Conservation (phyloP, 1,284 basidiomycete genomes). For the Ceratobasidium sp. region DNA sequence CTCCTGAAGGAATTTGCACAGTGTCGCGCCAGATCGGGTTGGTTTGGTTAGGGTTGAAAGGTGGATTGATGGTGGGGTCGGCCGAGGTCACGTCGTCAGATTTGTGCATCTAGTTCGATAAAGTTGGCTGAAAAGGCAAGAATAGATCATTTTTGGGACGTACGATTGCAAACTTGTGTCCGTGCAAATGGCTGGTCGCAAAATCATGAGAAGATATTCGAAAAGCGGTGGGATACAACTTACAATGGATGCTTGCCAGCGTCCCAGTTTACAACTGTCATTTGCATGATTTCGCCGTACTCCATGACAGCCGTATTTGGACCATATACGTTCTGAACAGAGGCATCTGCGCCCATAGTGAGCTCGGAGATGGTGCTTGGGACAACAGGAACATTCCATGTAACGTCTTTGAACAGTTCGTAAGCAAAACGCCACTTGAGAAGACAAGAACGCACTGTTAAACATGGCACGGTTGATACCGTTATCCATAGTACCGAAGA, state of each 20-base stretch:
- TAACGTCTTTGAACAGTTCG: slow-evolving; percentile 49
- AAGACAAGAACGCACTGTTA: slow-evolving; percentile 56
- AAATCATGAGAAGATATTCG: neutral
- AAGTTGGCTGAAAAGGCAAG: slow-evolving; percentile 2
- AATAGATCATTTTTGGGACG: neutral
- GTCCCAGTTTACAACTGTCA: slow-evolving; percentile 85
- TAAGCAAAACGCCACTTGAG: neutral
- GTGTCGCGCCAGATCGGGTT: slow-evolving; percentile 92
- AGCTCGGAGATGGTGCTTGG: slow-evolving; percentile 81
- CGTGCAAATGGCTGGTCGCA: slow-evolving; percentile 74
- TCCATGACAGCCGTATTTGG: slow-evolving; percentile 76
- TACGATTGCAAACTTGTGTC: slow-evolving; percentile 85
- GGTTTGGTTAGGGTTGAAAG: slow-evolving; percentile 73
- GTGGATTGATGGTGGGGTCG: slow-evolving; percentile 84
- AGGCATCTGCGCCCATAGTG: slow-evolving; percentile 79
- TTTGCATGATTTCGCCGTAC: slow-evolving; percentile 79
- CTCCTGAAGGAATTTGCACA: slow-evolving; percentile 68
- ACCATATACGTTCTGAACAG: slow-evolving; percentile 78
- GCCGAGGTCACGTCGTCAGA: slow-evolving; percentile 77
- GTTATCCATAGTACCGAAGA: slow-evolving; percentile 79
- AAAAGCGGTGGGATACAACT: slow-evolving; percentile 52
- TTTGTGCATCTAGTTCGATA: slow-evolving; percentile 58
- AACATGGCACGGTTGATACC: slow-evolving; percentile 83
- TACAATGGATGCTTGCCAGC: slow-evolving; percentile 83
- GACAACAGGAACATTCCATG: slow-evolving; percentile 62